Percentiles rank a stretch among this genome's conserved stretches.
phyloP scores from a whole-genome alignment of 2,329 filamentous ascomycete species.

The Beauveria asiatica region DNA sequence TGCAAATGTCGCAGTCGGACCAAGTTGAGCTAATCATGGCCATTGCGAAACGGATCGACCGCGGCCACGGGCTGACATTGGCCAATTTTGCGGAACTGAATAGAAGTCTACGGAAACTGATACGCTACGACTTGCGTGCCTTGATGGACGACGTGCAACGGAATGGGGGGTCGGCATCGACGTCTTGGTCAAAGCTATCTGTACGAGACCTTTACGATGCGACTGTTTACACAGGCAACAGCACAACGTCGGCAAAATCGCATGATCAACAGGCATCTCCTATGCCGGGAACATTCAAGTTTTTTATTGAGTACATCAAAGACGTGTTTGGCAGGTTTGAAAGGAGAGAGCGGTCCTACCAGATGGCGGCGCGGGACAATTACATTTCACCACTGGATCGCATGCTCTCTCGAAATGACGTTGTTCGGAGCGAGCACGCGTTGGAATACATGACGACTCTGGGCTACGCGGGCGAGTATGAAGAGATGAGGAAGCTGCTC shows the following conservation, averaged over 20 bases:
- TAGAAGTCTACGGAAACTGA: slow-evolving; percentile 19
- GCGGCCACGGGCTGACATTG: slow-evolving; percentile 17
- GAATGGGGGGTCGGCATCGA: background rate
- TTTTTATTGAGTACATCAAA: slow-evolving; percentile 3
- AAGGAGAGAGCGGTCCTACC: background rate
- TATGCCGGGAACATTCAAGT: background rate
- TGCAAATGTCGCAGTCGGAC: slow-evolving; percentile 21
- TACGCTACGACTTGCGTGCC: slow-evolving; percentile 12
- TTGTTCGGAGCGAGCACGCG: slow-evolving; percentile 28
- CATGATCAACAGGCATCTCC: background rate
- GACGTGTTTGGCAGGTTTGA: background rate
- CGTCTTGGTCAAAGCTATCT: background rate
- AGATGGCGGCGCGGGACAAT: slow-evolving; percentile 14
- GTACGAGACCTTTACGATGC: background rate
- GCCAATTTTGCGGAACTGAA: slow-evolving; percentile 18
- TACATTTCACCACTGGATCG: slow-evolving; percentile 24
- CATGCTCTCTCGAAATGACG: slow-evolving; percentile 25
- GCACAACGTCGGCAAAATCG: background rate
- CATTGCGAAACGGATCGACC: slow-evolving; percentile 22
- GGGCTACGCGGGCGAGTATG: slow-evolving; percentile 49
- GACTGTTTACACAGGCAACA: background rate
- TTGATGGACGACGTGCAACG: background rate
- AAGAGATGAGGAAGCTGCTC: slow-evolving; percentile 48
- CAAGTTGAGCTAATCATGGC: slow-evolving; percentile 23
- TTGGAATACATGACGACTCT: slow-evolving; percentile 57